A percentile compares a stretch with the other conserved stretches of the same genome.
These are phyloP conservation scores for Umbelopsis vinacea DNA, from an alignment of 192 early-diverging fungal species.

Conservation along the genomic window DNA sequence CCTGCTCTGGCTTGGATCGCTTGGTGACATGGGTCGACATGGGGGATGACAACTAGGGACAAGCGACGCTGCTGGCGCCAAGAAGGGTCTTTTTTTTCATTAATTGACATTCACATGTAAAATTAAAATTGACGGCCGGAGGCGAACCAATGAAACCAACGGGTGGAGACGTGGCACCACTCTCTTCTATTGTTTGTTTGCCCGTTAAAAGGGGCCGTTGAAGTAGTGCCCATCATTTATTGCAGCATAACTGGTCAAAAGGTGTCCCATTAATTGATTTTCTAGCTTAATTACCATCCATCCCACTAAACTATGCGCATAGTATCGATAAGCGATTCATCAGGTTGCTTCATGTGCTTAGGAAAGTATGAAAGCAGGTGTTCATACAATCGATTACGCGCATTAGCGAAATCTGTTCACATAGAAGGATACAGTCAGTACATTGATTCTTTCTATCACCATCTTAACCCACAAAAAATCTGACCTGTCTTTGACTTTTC, in stretches of 20 bases:
- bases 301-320: conserved; percentile 51
- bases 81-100: background rate
- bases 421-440: no score
- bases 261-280: background rate
- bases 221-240: no score
- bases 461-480: no score
- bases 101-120: background rate
- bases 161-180: background rate
- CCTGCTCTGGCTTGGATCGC: background rate
- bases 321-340: conserved; percentile 70
- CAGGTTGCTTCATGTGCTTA: conserved; percentile 75
- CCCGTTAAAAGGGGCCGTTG: no score
- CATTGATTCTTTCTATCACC: no score
- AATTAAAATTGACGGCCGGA: background rate
- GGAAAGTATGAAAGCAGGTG: conserved; percentile 76
- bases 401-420: conserved; percentile 26
- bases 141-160: background rate
- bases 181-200: no score
- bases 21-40: background rate
- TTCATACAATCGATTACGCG: conserved; percentile 70
- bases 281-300: background rate
- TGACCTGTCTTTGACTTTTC: conserved; percentile 5
- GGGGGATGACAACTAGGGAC: background rate
- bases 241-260: no score
- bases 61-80: background rate